These are phyloP conservation scores for Ogataea siamensis DNA, from an alignment of 805 yeast species.

Conservation along the genomic window DNA sequence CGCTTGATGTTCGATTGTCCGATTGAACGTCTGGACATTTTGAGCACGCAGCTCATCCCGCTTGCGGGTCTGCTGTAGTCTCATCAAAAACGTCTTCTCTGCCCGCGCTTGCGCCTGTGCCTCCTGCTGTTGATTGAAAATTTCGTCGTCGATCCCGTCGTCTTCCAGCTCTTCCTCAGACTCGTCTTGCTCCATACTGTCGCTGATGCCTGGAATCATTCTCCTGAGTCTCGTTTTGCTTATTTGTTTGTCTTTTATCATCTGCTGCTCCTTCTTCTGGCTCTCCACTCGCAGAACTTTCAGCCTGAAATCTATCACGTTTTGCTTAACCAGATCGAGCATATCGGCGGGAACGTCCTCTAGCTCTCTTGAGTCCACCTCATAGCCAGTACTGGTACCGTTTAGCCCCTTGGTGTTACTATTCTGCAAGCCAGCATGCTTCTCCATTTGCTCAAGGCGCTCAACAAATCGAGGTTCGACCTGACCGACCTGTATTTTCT, in stretches of 20 bases:
- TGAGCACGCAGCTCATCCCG: slow-evolving; percentile 31
- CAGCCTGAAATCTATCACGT: slow-evolving; percentile 55
- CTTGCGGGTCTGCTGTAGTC: slow-evolving; percentile 21
- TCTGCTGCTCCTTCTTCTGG: slow-evolving; percentile 47
- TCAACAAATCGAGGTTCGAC: neutral
- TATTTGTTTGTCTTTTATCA: slow-evolving; percentile 46
- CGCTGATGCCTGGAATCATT: slow-evolving; percentile 33
- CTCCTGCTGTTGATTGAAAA: slow-evolving; percentile 21
- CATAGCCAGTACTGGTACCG: slow-evolving; percentile 35
- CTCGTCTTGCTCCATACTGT: slow-evolving; percentile 29
- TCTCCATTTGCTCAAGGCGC: neutral
- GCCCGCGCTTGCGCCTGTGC: slow-evolving; percentile 19
- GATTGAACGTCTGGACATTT: slow-evolving; percentile 36
- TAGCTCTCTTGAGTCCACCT: slow-evolving; percentile 56
- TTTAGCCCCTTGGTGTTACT: slow-evolving; percentile 2
- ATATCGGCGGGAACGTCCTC: slow-evolving; percentile 54
- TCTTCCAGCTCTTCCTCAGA: slow-evolving; percentile 21
- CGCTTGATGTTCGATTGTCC: slow-evolving; percentile 28
- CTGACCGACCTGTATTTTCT: slow-evolving; percentile 9
- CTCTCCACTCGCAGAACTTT: slow-evolving; percentile 52
- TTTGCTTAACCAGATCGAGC: slow-evolving; percentile 50
- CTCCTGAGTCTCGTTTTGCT: slow-evolving; percentile 47
- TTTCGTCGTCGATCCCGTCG: slow-evolving; percentile 15
- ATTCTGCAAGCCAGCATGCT: neutral
- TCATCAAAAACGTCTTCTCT: slow-evolving; percentile 17